Base-by-base conservation (phyloP, 805 yeast genomes). In the Metschnikowia reukaufii region DNA sequence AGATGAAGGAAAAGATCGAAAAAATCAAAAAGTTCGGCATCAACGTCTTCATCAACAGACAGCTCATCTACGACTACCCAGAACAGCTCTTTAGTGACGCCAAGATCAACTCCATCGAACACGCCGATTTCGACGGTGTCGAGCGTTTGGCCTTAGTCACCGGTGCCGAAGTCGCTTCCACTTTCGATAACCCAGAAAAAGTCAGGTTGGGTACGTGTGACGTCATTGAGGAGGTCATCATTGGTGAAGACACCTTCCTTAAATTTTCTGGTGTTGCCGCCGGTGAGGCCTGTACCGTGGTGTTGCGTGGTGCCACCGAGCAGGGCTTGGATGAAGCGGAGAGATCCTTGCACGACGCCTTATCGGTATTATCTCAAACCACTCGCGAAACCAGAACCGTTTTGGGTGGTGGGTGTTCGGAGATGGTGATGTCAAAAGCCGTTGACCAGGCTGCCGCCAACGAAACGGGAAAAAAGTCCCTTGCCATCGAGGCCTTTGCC, bases 71-170 rank as follows among this genome's bases (percentile, higher is more conserved):
- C 70, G 97, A 94, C 73, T 94, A 92, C 79, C 99, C 99, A 20
- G 99, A 94, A 71, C 97, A 88, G 69, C 76, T 94, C 56, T 88
- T 94, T 62, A 79, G 96, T 5, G 99, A 92, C 57, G 70, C 89
- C 36, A 82, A 83, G 45, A 87, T 94, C 59, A 91, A 88, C 67
- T 83, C 97, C 18, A 89, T 94, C 54, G 99, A 94, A 68, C 99
- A 94, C 64, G 98, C 99, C 13, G 99, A 94, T 68, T 94, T 94
- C 60, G 98, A 88, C 62, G 99, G 98, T 61, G 88, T 94, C 45
- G 99, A 94, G 74, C 83, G 98, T 65, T 79, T 94, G 56, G 96
- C 99, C 2, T 75, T 92, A 34, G 99, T 90, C 27, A 91, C 98
- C 10, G 99, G 99, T 43, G 99, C 97, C 63, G 98, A 94, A 74